Percentiles rank a stretch among this genome's conserved stretches.
Evolutionary conservation across 2,329 filamentous ascomycete genomes (phyloP).

Genomic region (Thyridium curvatum): DNA sequence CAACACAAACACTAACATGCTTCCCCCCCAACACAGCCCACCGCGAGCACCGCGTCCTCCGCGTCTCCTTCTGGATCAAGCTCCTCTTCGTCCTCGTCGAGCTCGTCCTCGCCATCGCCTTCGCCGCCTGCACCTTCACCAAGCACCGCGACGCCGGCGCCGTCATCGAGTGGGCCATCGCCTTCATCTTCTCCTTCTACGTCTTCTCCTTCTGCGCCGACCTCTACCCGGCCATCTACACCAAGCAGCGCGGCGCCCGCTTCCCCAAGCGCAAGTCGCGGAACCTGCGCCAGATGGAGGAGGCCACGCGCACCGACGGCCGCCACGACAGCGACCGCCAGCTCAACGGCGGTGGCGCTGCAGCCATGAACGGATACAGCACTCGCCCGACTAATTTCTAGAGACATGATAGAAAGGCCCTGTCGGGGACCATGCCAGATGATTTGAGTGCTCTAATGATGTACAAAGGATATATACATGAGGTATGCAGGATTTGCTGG

Average conservation of each 20-base stretch:
- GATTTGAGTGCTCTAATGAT: no score
- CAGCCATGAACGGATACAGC: constrained; percentile 3
- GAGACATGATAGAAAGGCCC: no score
- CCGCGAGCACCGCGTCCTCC: constrained; percentile 67
- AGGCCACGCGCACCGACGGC: neutral
- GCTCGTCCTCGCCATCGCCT: constrained; percentile 64
- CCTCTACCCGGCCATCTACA: constrained; percentile 69
- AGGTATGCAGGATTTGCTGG: no score
- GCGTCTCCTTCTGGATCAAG: constrained; percentile 82
- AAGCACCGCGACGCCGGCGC: constrained; percentile 60
- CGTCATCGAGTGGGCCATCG: constrained; percentile 71
- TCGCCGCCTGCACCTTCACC: constrained; percentile 51
- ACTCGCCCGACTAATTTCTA: neutral
- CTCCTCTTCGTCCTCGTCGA: constrained; percentile 78
- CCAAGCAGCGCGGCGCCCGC: constrained; percentile 28
- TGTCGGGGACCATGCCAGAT: neutral
- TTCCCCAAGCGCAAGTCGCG: constrained; percentile 3
- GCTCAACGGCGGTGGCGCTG: constrained; percentile 1
- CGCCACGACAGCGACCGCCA: neutral
- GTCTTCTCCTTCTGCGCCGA: constrained; percentile 83
- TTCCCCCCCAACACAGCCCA: constrained; percentile 42
- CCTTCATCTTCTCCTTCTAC: constrained; percentile 84
- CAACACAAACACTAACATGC: neutral
- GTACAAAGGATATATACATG: no score
- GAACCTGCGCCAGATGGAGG: neutral